Base-by-base conservation (phyloP, 1,284 basidiomycete species). In the Sutorius eximius region DNA sequence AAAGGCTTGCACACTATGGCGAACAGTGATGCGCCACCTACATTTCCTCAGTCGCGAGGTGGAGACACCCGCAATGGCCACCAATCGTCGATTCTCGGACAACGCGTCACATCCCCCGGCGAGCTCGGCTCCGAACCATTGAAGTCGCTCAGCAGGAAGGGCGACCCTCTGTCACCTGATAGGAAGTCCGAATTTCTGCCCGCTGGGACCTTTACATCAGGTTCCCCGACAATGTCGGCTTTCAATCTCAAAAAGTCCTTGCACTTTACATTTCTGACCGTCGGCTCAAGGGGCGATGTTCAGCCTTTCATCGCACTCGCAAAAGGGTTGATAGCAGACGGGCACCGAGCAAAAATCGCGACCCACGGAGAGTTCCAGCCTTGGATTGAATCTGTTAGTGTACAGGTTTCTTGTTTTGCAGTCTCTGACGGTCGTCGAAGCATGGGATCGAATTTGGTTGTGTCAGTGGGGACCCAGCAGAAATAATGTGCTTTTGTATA, bases 271-370 rank as follows among this genome's bases (percentile, higher is more conserved):
- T 94, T 94, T 73, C 74, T 98, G 58, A 98, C 96, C 0, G 97
- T 99, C 64, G 96, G 96, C 1, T 95, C 93, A 20, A 82, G 95
- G 58, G 93, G 93, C 45, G 93, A 96, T 69, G 93, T 95, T 9
- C 93, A 96, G 70, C 93, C 93, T n/a, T 95, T 98, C 69, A 98
- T 99, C 63, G 88, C 96, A 1, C 79, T 99, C 11, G 92, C 91
- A 34, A 95, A 95, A 70, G 94, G 94, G 0, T 75, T 99, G 16
- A 89, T 93, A 74, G 86, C 86, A 2, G 93, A 98, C 66, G 94
- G 94, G 0, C 95, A 96, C 70, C 80, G 75, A 30, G 87, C 85
- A 52, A 83, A 85, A 57, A 96, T 97, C 57, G 94, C 94, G 5
- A 95, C 93, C 7, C 96, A 98, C 63, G 89, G 86, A 45, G 96